These are phyloP conservation scores for Oehlia diaphana DNA, from an alignment of 192 early-diverging fungal species.

Conservation along the genomic window DNA sequence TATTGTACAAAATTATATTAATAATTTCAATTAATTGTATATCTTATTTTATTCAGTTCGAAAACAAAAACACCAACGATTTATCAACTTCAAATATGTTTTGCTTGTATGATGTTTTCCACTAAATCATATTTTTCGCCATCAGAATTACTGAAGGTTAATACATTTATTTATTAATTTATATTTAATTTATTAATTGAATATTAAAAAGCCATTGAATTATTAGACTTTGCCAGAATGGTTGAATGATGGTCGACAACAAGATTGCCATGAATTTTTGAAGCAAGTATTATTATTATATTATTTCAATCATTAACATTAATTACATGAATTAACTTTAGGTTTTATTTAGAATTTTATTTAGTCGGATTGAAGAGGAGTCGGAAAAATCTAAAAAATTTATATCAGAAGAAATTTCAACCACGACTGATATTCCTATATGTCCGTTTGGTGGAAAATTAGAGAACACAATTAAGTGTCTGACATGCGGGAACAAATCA, in stretches of 20 bases:
- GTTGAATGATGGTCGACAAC: slow-evolving; percentile 27
- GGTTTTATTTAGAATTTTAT: slow-evolving; percentile 27
- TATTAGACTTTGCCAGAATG: slow-evolving; percentile 14
- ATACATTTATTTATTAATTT: background rate
- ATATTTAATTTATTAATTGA: background rate
- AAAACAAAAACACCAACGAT: slow-evolving; percentile 1
- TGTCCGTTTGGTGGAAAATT: slow-evolving; percentile 13
- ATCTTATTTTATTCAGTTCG: background rate
- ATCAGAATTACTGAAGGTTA: slow-evolving; percentile 20
- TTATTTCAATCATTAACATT: background rate
- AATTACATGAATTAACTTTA: background rate
- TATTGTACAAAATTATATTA: background rate
- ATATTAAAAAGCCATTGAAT: background rate
- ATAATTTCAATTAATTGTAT: background rate
- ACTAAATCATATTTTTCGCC: slow-evolving; percentile 7
- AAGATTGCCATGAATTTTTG: slow-evolving; percentile 27
- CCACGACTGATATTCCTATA: slow-evolving; percentile 1
- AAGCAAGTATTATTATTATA: slow-evolving; percentile 4
- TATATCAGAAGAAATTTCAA: background rate
- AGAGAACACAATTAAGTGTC: slow-evolving; percentile 17
- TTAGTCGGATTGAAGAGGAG: slow-evolving; percentile 24
- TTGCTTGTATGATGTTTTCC: background rate
- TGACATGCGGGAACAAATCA: slow-evolving; percentile 12
- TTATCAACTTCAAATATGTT: slow-evolving; percentile 8
- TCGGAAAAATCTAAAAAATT: slow-evolving; percentile 4